Evolutionary conservation across 179 eudicot species (phyloP).

Genomic region (Pouteria campechiana): DNA sequence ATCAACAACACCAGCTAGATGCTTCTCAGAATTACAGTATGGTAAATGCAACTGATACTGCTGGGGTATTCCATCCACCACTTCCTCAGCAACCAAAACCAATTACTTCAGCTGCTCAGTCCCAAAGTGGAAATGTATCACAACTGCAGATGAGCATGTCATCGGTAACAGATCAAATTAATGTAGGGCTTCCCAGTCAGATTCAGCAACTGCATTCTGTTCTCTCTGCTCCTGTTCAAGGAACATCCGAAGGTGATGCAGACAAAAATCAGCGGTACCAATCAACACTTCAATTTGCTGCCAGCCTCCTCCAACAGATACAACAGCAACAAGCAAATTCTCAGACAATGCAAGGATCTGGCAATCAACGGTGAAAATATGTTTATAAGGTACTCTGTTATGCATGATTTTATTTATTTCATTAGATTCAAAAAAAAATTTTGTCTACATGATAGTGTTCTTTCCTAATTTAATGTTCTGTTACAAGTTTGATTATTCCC

Average conservation of each 20-base stretch:
- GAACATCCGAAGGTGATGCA: constrained; percentile 41
- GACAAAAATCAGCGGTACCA: constrained; percentile 89
- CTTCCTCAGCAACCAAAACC: constrained; percentile 31
- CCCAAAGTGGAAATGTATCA: constrained; percentile 22
- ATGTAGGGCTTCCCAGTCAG: constrained; percentile 25
- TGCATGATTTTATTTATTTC: no score
- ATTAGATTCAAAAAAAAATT: no score
- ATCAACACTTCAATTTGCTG: constrained; percentile 85
- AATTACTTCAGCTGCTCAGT: constrained; percentile 26
- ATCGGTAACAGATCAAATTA: constrained; percentile 16
- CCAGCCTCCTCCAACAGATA: constrained; percentile 71
- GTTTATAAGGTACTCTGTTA: constrained; percentile 20
- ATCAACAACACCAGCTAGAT: constrained; percentile 33
- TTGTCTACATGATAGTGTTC: no score
- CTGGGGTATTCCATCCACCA: constrained; percentile 30
- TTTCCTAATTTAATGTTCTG: no score
- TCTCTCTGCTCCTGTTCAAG: constrained; percentile 33
- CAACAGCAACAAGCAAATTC: constrained; percentile 59
- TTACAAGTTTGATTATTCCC: no score
- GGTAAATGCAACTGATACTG: constrained; percentile 27
- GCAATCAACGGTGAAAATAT: constrained; percentile 15
- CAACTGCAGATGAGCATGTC: constrained; percentile 23
- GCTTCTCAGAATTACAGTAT: constrained; percentile 25
- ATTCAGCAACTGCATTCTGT: constrained; percentile 31
- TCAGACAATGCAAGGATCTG: constrained; percentile 26